Evolutionary conservation across 768 basidiomycete genomes (phyloP), one percentile per base, ranked within the genome.

Genomic region (Boletus huronensis): DNA sequence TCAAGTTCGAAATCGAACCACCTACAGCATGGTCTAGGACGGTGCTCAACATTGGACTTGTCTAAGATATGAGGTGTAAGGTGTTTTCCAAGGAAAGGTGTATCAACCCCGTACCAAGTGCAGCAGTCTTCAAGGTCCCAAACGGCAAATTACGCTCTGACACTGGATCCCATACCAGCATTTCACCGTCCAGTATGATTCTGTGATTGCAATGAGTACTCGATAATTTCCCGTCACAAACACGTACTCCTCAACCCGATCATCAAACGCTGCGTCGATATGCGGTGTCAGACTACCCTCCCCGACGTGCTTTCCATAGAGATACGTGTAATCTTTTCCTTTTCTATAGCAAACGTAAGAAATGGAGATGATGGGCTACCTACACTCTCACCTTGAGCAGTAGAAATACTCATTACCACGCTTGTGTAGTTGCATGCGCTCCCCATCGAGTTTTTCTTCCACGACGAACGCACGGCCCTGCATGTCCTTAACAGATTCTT

Each of bases 381-480:
- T 19, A 39, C 13, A 16, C 1, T 1, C 73, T 64, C 60, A 90
- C 87, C 95, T 81, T 19, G 97, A 98, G 67, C 88, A 95, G 63
- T 96, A 98, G 60, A 87, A 90, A 66, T 90, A 98, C 66, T 92
- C 85, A 55, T 90, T 88, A 0, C 92, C 93, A 45, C 89, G 79
- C 70, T 91, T 98, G 65, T 99, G 97, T 52, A 99, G 60, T 68
- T 98, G 97, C 73, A 99, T 93, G 32, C 97, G 77, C 69, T 99
- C 97, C 2, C 97, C 97, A 62, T 99, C 97, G 2, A 98, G 79
- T 68, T 98, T 99, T 74, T 99, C 97, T 68, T 99, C 97, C 35
- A 99, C 88, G 57, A 93, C 74, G 65, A 99, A 99, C 40, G 84
- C 81, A 7, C 76, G 69, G 9, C 83, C 82, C 19, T 81, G 82